Conservation (phyloP, 352 stramenopile species). For the Globisporangium splendens region DNA sequence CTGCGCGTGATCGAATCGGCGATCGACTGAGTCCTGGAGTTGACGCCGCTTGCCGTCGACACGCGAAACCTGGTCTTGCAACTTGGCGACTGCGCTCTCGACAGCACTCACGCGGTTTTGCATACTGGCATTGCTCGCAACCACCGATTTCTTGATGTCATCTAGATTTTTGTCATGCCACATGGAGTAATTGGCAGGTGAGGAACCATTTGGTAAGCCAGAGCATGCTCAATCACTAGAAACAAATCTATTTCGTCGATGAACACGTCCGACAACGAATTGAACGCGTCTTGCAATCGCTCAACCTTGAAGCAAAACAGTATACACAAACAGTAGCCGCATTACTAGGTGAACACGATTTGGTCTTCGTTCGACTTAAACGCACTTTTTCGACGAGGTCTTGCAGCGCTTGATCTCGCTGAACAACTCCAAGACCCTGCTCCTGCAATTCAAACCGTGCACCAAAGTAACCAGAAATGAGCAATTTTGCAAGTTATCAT, state of each 20-base stretch:
- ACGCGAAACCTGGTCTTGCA: conserved; percentile 31
- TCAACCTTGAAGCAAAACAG: conserved; percentile 29
- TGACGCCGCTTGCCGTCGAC: conserved; percentile 39
- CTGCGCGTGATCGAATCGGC: conserved; percentile 35
- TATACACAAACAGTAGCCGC: too few relatives aligned
- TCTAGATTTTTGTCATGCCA: conserved; percentile 9
- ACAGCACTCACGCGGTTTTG: conserved; percentile 28
- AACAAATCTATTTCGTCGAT: conserved; percentile 40
- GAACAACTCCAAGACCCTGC: conserved; percentile 36
- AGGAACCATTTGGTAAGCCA: not conserved
- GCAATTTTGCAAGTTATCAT: too few relatives aligned
- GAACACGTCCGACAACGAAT: conserved; percentile 52
- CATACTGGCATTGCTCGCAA: conserved; percentile 19
- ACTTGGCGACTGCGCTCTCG: conserved; percentile 25
- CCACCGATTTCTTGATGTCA: conserved; percentile 19
- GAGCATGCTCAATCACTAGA: not conserved
- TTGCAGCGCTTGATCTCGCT: conserved; percentile 46
- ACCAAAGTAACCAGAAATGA: not conserved
- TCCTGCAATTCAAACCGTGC: conserved; percentile 21
- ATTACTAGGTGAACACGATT: too few relatives aligned
- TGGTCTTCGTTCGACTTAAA: not conserved
- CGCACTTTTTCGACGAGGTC: conserved; percentile 33
- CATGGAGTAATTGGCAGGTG: not conserved
- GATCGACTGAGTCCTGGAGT: conserved; percentile 33
- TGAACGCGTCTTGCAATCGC: conserved; percentile 49